Evolutionary conservation across 2,329 filamentous ascomycete species (phyloP).

Genomic region (Diplodia seriata): DNA sequence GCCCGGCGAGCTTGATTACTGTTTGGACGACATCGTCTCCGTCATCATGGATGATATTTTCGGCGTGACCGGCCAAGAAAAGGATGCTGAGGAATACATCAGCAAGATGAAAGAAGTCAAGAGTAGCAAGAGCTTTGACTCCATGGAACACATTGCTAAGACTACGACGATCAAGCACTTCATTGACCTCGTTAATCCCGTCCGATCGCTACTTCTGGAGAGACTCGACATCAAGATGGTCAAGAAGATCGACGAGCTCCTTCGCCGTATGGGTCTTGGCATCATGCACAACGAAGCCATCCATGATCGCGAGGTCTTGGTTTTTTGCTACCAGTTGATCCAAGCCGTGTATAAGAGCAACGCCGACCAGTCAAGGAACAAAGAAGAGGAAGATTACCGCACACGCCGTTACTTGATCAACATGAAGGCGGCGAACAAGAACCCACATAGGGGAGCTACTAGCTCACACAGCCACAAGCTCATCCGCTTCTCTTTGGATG

Average conservation of each 20-base stretch:
- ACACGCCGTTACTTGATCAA: constrained; percentile 80
- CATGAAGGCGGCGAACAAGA: constrained; percentile 75
- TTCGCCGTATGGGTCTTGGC: constrained; percentile 82
- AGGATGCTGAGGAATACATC: constrained; percentile 94
- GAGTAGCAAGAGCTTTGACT: constrained; percentile 97
- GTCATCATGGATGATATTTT: constrained; percentile 99
- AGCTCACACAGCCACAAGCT: constrained; percentile 88
- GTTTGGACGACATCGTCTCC: constrained; percentile 75
- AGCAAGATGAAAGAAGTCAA: constrained; percentile 98
- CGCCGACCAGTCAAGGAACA: constrained; percentile 44
- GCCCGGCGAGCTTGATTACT: constrained; percentile 89
- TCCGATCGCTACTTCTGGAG: constrained; percentile 80
- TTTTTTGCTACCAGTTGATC: constrained; percentile 95
- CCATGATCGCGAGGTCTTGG: constrained; percentile 79
- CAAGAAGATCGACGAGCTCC: constrained; percentile 87
- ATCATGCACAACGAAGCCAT: constrained; percentile 81
- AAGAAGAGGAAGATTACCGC: constrained; percentile 45
- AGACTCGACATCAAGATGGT: constrained; percentile 83
- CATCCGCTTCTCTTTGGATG: constrained; percentile 83
- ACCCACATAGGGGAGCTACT: constrained; percentile 72
- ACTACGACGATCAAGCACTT: constrained; percentile 78
- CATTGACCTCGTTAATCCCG: constrained; percentile 76
- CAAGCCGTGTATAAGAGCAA: constrained; percentile 78
- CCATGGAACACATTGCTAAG: constrained; percentile 89
- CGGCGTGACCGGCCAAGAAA: constrained; percentile 88